Evolutionary conservation across 495 filamentous ascomycete genomes (phyloP), one percentile per base, ranked within the genome.

Genomic region (Penicillium samsonianum): DNA sequence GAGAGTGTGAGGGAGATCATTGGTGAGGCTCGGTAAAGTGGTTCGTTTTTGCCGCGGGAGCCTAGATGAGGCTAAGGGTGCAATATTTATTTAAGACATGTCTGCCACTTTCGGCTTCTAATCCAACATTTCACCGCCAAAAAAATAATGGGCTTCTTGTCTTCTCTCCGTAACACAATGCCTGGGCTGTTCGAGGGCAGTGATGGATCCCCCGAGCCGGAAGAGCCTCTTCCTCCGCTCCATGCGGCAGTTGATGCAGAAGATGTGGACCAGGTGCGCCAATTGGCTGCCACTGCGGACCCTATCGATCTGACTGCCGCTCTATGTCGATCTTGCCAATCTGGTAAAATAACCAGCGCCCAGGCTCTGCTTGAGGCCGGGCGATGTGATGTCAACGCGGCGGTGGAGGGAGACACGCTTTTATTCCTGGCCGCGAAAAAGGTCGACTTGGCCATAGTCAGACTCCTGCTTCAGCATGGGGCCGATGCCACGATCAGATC

Each of bases 291-390:
- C 11, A 50, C 54, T 14, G 26, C 45, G 23, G 45, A 50, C n/a
- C n/a, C 54, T 43, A 26, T 10, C 5, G 47, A 50, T 51, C 46
- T 50, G 17, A 22, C 19, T 35, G 46, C 47, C 14, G 55, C 38
- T 50, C 47, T 57, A 4, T 35, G 38, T 43, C 46, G 46, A 50
- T 43, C 38, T 17, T 57, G 55, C 26, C 45, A 57, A n/a, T 12
- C 5, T 5, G 38, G 46, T 8, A 57, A 57, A 37, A 44, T 6
- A 7, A 14, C 16, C 5, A 14, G n/a, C 16, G 37, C 23, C 11
- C 35, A 43, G 37, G 17, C 44, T 33, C 37, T 57, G 16, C 14
- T 57, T 17, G 54, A 50, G 12, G 31, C 45, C 19, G 54, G 45
- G 14, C 45, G 23, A 50, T 57, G 54, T 35, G 54, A 57, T 49